phyloP scores from a whole-genome alignment of 257 asterid genomes.

The Nicotiana otophora region DNA sequence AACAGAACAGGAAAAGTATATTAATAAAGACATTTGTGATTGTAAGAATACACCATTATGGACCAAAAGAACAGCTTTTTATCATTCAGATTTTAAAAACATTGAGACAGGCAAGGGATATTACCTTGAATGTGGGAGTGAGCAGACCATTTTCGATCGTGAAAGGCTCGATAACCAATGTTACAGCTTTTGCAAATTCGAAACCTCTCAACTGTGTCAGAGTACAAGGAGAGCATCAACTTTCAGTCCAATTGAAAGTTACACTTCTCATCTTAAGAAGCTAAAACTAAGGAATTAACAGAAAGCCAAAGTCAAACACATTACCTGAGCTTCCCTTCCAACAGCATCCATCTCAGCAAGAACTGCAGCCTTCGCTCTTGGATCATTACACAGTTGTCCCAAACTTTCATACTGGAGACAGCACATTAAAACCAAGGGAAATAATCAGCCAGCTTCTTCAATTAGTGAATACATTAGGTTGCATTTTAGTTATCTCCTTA shows the following conservation, averaged over 20 bases:
- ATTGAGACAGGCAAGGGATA: not conserved
- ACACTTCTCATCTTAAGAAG: not conserved
- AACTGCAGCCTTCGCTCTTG: slow-evolving; percentile 80
- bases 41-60: no score
- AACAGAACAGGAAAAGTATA: not conserved
- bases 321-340: slow-evolving; percentile 88
- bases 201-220: slow-evolving; percentile 71
- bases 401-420: slow-evolving; percentile 59
- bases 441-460: not conserved
- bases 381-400: slow-evolving; percentile 68
- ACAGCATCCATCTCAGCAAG: slow-evolving; percentile 86
- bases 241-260: not conserved
- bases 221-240: slow-evolving; percentile 10
- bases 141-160: slow-evolving; percentile 76
- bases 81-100: not conserved
- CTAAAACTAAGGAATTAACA: not conserved
- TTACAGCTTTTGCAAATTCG: slow-evolving; percentile 78
- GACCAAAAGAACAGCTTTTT: no score
- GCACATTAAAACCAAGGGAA: slow-evolving; percentile 2
- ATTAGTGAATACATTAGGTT: not conserved
- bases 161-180: slow-evolving; percentile 76
- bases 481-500: not conserved
- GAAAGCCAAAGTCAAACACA: not conserved
- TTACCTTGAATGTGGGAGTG: slow-evolving; percentile 95
- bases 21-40: not conserved